Base-by-base conservation (phyloP, 2,329 filamentous ascomycete genomes). In the Teratosphaeria nubilosa region DNA sequence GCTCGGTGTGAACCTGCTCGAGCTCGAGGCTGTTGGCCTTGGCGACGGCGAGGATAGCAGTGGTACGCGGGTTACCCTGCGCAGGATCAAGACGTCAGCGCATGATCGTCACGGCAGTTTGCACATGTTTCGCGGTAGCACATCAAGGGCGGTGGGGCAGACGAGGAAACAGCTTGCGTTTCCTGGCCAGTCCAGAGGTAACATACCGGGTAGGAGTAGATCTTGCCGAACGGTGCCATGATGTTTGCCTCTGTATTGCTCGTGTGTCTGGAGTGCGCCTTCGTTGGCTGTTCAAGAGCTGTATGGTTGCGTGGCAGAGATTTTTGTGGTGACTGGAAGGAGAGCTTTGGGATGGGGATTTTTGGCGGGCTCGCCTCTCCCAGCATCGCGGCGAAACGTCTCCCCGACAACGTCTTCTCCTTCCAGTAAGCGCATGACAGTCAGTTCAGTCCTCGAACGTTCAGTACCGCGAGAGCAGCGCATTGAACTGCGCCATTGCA, bases 1-100 rank as follows among this genome's bases (percentile, higher is more conserved):
- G 80, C 74, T 86, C 79, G 64, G 85, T 87, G 70, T 88, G 78
- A 68, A 94, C 87, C 66, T 91, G 77, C 78, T 96, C 90, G 69
- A 99, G 77, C 66, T 97, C 91, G 74, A 99, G 84, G 75, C 88
- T 86, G 80, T 97, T 97, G 80, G 90, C 91, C 87, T 99, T 97
- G 71, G 94, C 94, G 74, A 96, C 90, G 70, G 90, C 91, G 76
- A 87, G 85, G 78, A 96, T 88, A 75, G 86, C 86, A 72, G 87
- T 88, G 77, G 87, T 88, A 82, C 92, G 91, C 78, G 88, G 82
- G 84, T 96, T 96, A 75, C 82, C 84, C 91, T 96, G 61, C 45
- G 9, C 24, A 48, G 34, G 37, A 53, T 20, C 16, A 7, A 51
- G 20, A 25, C 24, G 51, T 53, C 20, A 53, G 51, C 25, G 31